Base-by-base conservation (phyloP, 768 basidiomycete genomes). In the Hortiboletus flavorubellus region DNA sequence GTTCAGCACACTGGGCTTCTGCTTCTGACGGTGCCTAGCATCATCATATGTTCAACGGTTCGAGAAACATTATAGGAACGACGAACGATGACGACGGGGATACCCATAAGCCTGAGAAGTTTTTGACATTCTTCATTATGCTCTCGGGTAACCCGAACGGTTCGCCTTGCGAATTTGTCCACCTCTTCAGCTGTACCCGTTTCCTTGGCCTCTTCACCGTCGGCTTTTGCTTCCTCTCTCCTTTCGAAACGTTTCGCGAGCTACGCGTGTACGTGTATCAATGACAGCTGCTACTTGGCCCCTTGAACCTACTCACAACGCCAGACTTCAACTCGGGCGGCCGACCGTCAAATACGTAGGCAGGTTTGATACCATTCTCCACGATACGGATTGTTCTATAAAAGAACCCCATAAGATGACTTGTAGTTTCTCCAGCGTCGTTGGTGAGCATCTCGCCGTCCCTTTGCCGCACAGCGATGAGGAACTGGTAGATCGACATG, bases 371-470 rank as follows among this genome's bases (percentile, higher is more conserved):
- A 4, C 97, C 97, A 61, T 98, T 96, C 74, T 99, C 97, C 16
- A 95, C 95, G 70, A 99, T 98, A 23, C 97, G 82, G 55, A 99
- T 91, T 0, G 97, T 99, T 38, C 95, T 82, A 66, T 98, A 98
- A 76, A 99, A 99, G 72, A 98, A 89, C 0, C 97, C 97, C 94
- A 98, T 98, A 11, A 99, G 78, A 73, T 99, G 96, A 74, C 93
- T 95, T 2, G 97, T 99, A 4, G 93, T 97, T 68, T 99, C 97
- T 16, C 97, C 97, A 0, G 87, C 85, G n/a, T 98, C 96, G 67
- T 98, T 98, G 64, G 89, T 96, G 61, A 99, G 81, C 79, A 95
- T 83, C 72, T 98, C 93, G 18, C 97, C 97, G 69, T 98, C 97
- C 69, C 85, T 87, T 72, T 96, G 94, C 31, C 97, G 82, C 11